Percentiles rank a stretch among this genome's conserved stretches.
phyloP scores from a whole-genome alignment of 345 rosid species.

The Melastoma malabathricum region DNA sequence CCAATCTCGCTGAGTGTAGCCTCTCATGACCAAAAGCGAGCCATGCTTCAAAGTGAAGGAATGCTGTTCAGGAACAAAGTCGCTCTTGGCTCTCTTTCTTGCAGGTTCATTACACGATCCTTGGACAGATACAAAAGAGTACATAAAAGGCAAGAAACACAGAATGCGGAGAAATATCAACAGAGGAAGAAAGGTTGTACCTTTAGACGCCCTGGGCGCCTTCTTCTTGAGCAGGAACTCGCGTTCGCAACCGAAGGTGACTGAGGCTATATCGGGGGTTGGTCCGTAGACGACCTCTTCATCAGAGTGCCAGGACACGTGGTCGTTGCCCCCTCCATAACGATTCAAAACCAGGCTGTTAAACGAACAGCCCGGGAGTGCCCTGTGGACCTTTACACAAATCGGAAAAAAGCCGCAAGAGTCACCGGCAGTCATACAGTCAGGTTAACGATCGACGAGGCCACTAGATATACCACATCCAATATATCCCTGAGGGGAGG shows the following conservation, averaged over 20 bases:
- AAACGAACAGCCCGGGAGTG: conserved; percentile 65
- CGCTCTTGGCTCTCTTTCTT: conserved; percentile 41
- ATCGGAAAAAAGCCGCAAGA: not conserved
- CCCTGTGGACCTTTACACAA: conserved; percentile 43
- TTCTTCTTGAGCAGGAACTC: conserved; percentile 70
- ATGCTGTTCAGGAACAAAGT: conserved; percentile 26
- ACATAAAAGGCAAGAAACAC: not conserved
- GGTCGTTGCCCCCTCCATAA: conserved; percentile 60
- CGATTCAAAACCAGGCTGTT: conserved; percentile 79
- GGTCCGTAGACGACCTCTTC: conserved; percentile 69
- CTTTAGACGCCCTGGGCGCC: conserved; percentile 26
- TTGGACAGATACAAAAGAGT: conserved; percentile 1
- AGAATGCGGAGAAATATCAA: not conserved
- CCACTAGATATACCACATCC: conserved; percentile 32
- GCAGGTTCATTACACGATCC: conserved; percentile 29
- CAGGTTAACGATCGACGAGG: not conserved
- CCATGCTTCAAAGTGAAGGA: conserved; percentile 62
- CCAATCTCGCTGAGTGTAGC: conserved; percentile 85
- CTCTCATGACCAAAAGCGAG: conserved; percentile 72
- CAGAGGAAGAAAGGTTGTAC: conserved; percentile 13
- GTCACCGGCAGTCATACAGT: not conserved
- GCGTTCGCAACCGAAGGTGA: conserved; percentile 83
- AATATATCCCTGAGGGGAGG: conserved; percentile 70
- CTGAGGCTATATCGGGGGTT: conserved; percentile 64
- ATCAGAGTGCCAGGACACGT: conserved; percentile 87